Base-by-base conservation (phyloP, 805 yeast species). In the Wickerhamiella bombiphila region DNA sequence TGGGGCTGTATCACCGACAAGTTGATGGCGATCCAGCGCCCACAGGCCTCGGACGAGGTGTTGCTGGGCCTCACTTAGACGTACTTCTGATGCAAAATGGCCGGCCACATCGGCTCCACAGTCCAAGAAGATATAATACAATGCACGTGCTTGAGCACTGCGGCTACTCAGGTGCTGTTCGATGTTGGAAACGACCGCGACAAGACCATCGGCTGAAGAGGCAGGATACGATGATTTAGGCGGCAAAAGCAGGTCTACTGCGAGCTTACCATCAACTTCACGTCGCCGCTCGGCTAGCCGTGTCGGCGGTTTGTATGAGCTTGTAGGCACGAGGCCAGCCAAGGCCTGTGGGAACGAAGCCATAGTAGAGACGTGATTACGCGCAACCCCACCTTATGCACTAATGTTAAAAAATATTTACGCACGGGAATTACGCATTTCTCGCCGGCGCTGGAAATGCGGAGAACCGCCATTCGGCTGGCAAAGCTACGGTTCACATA, bases 41-140 rank as follows among this genome's bases (percentile, higher is more conserved):
- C 46, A 41, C 17, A 46, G 31, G 3, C 38, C 46, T 4, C 28
- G 30, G 4, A 46, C 43, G 2, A 46, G 41, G 6, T 19, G 16
- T 29, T 34, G 41, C 32, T 46, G 50, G 13, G 42, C 16, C 3
- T 15, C 7, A 38, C 26, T 29, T 36, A 46, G 29, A 47, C 48
- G 43, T 20, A 41, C 35, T 25, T 46, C 41, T 9, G 42, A 26
- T 7, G 37, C 40, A 26, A 32, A 46, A 38, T 46, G 43, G 16
- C n/a, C 34, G 9, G 49, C 47, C 2, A 45, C 35, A 7, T 30
- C 33, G 33, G 33, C 18, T 30, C 33, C 33, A 19, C 22, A 16
- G 22, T 30, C 33, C 33, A 30, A 8, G 16, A 30, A 30, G 14
- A 30, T 9, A 16, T 30, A 30, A 16, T 17, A 19, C 20, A 30